Base-by-base conservation (phyloP, 2,329 filamentous ascomycete species). In the Paecilomyces dactylethromorphus region DNA sequence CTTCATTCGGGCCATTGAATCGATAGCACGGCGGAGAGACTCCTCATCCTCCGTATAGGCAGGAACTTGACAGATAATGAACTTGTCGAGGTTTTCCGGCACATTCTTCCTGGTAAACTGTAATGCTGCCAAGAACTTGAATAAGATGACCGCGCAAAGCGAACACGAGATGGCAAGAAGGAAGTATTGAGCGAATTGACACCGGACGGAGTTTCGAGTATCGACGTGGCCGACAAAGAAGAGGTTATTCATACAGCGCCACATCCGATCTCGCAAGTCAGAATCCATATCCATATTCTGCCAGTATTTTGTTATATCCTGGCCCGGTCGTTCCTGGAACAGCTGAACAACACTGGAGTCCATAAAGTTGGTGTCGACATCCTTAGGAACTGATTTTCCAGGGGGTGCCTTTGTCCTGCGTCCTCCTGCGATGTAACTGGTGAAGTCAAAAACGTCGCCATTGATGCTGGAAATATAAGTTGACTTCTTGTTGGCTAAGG, bases 41-140 rank as follows among this genome's bases (percentile, higher is more conserved):
- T 99, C 95, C 74, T 99, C 95, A 71, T 97, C 94, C 79, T 99
- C 94, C 0, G 94, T 99, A 70, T 99, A 99, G 1, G 92, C 94
- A 0, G 94, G 94, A 60, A 99, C 93, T 75, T 97, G 95, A 71
- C 91, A 96, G 76, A 99, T 97, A 73, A 99, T 83, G 73, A 99
- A 99, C 74, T 99, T 99, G 77, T 99, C 94, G 31, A 99, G 84
- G 71, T 97, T 94, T 76, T 99, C 94, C 0, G 94, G 95, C 39
- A 93, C 79, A 63, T 90, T 97, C 79, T 96, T 96, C 66, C 83
- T 87, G 52, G 91, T 88, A 68, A 99, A 99, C 70, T 99, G 94
- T 59, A 99, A 82, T 7, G 94, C 94, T 32, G 95, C 95, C 65
- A 97, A 83, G 80, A 99, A 99, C 74, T 99, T 99, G 86, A 97